Base-by-base conservation (phyloP, 2,329 filamentous ascomycete genomes). In the Rutstroemia sydowiana region DNA sequence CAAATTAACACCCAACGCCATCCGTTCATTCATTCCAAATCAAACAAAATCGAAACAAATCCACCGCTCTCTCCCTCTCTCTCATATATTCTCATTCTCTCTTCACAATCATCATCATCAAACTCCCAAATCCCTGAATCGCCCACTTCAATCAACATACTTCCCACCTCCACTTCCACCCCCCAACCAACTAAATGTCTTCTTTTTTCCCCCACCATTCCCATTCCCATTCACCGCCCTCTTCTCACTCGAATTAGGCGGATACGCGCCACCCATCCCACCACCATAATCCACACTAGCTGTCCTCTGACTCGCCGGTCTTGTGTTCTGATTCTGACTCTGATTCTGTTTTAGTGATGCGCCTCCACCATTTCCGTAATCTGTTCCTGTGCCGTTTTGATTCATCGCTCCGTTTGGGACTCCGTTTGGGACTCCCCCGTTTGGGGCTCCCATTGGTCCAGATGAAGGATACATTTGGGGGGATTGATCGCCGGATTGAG, bases 151-250 rank as follows among this genome's bases (percentile, higher is more conserved):
- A 34, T 51, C 48, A 46, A 51, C 31, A 20, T 51, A 51, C 30
- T 51, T 51, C 26, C 48, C 48, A 37, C 37, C 41, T 7, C 41
- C 48, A 31, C 41, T 46, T 4, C 48, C 48, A 7, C 48, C 48
- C 18, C 48, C 16, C 32, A 51, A 45, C 48, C 48, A 51, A 46
- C 48, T 51, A 39, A 51, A 51, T 16, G 48, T 45, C 45, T 51
- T 51, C 23, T 51, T 51, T 32, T 51, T 51, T 2, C 48, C 46
- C 2, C 46, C 46, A 11, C 34, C 45, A 34, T 10, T 11, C 32
- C 32, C 14, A 34, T 34, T n/a, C 39, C 39, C 21, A n/a, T 42
- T 26, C 11, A 18, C 39, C 14, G 20, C 26, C 45, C 48, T 39
- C 42, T 51, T 51, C 14, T 51, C 48, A 23, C 48, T 51, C 2